A percentile compares a stretch with the other conserved stretches of the same genome.
Evolutionary conservation across 768 basidiomycete species (phyloP).

Genomic region (Termitomyces sp.): DNA sequence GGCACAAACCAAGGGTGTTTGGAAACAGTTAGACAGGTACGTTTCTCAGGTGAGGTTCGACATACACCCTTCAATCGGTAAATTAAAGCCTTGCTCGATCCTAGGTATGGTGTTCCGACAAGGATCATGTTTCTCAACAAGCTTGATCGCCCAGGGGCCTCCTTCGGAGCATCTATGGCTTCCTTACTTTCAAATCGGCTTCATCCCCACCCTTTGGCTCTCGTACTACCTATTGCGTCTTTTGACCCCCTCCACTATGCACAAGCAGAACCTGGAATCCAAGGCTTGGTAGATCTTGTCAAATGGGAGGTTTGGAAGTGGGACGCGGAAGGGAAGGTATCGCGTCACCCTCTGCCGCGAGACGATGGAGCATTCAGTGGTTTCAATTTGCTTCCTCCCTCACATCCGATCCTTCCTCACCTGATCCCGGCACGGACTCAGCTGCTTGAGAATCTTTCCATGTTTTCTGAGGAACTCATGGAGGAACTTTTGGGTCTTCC

Average conservation of each 20-base stretch:
- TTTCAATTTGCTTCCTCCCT: conserved; percentile 42
- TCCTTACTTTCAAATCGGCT: conserved; percentile 74
- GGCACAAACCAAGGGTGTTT: conserved; percentile 86
- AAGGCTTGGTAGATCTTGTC: conserved; percentile 79
- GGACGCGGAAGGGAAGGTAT: conserved; percentile 45
- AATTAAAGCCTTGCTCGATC: not conserved
- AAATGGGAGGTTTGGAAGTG: conserved; percentile 85
- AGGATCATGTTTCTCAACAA: conserved; percentile 86
- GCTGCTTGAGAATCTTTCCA: conserved; percentile 74
- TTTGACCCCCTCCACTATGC: conserved; percentile 63
- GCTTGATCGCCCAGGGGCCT: conserved; percentile 83
- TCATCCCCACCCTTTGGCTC: conserved; percentile 67
- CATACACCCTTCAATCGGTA: conserved; percentile 1
- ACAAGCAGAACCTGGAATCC: conserved; percentile 78
- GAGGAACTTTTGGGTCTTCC: conserved; percentile 59
- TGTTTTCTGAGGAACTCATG: conserved; percentile 82
- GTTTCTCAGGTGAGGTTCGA: conserved; percentile 28
- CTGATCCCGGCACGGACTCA: conserved; percentile 63
- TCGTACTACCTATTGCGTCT: conserved; percentile 77
- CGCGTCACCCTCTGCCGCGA: conserved; percentile 48
- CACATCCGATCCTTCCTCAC: conserved; percentile 69
- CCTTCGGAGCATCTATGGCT: conserved; percentile 64
- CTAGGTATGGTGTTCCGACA: conserved; percentile 75
- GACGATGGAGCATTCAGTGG: conserved; percentile 39
- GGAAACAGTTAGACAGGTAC: conserved; percentile 83